Base-by-base conservation (phyloP, 345 rosid genomes). In the Populus ilicifolia region DNA sequence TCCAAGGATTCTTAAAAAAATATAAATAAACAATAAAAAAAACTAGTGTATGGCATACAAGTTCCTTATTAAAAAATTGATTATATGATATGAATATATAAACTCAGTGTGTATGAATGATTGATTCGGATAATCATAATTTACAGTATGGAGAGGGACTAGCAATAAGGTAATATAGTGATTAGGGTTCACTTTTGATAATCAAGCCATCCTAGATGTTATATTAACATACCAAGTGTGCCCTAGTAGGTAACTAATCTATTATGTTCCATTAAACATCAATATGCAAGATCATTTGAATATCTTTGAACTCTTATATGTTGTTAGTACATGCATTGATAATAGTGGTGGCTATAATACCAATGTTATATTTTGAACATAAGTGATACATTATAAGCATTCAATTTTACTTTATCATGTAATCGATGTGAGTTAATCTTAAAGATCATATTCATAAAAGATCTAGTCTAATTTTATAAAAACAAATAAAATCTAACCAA, bases 1-100 rank as follows among this genome's bases (percentile, higher is more conserved):
- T 21, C 52, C 64, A 69, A 71, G 38, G 62, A 41, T 72, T 76
- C 81, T 20, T 52, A 79, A 64, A 56, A 56, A 69, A 44, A 41
- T 75, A 48, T 48, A 73, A 20, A 67, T 30, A 70, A 52, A 43
- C 23, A n/a, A 27, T 39, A 21, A 29, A 5, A 5, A 17, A 50
- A 7, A 50, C 43, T 30, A 17, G n/a, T 7, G 36, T 10, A 5
- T 33, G 36, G 5, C 36, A 33, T 33, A 11, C 17, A 12, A 27
- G 61, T 50, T 27, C 30, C 75, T 39, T 61, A 23, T 61, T 73
- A 54, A 48, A 72, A 73, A 73, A 17, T 61, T 61, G 29, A 62
- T 41, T 27, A 9, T 29, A 62, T 52, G 50, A 74, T 17, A 62
- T 54, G 77, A 59, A 62, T 59, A 27, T 14, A 1, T 21, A 54